Evolutionary conservation across 164 flowering plant species (phyloP).

Genomic region (Tetracentron sinense): DNA sequence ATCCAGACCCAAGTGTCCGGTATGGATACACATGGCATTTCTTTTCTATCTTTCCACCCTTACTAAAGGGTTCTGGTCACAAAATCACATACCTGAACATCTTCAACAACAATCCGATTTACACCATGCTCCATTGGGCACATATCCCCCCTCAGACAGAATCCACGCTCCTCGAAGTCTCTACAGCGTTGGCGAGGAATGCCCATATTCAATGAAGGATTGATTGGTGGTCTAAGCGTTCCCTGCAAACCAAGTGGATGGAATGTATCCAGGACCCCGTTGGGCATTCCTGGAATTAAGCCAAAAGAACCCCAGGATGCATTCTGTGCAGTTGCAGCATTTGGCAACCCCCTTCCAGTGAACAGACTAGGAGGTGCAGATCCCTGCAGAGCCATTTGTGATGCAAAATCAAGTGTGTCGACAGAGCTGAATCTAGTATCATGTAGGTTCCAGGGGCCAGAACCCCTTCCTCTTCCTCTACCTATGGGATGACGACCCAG

Average conservation of each 20-base stretch:
- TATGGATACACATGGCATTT: neutral
- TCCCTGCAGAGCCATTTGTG: constrained; percentile 61
- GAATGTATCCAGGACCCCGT: constrained; percentile 66
- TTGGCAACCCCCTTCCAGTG: constrained; percentile 63
- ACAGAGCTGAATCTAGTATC: constrained; percentile 56
- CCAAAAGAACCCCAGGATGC: constrained; percentile 77
- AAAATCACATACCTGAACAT: constrained; percentile 76
- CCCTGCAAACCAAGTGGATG: constrained; percentile 69
- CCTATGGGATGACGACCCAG: constrained; percentile 28
- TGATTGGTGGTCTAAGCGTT: constrained; percentile 52
- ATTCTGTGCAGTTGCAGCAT: constrained; percentile 50
- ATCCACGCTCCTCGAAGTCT: constrained; percentile 98
- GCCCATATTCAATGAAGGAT: constrained; percentile 49
- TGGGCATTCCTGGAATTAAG: constrained; percentile 62
- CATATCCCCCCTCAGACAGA: constrained; percentile 95
- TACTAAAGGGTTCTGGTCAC: neutral
- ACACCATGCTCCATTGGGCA: constrained; percentile 99
- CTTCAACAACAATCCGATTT: constrained; percentile 88
- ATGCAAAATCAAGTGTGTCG: constrained; percentile 44
- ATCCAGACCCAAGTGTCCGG: neutral
- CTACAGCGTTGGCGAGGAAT: constrained; percentile 77
- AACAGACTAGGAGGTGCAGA: constrained; percentile 49
- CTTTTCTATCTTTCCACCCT: too few relatives aligned
- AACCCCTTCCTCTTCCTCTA: constrained; percentile 70
- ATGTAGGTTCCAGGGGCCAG: constrained; percentile 53